Conservation (phyloP, 441 rosid species). For the Erysimum cheiri region DNA sequence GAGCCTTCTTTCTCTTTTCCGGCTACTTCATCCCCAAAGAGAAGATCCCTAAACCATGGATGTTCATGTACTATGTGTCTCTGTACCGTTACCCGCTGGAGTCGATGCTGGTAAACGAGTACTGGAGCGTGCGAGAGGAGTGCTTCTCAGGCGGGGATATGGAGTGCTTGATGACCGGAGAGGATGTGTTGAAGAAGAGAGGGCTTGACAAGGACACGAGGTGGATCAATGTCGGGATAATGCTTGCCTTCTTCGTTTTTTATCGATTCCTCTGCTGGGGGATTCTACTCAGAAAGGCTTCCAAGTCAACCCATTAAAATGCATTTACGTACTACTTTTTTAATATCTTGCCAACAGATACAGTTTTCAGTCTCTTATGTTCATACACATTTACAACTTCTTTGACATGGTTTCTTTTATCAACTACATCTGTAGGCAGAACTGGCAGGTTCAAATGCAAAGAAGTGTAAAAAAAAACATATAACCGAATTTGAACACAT, state of each 20-base stretch:
- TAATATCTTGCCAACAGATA: neutral
- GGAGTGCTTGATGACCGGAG: constrained; percentile 67
- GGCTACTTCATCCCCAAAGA: constrained; percentile 80
- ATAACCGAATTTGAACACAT: no score
- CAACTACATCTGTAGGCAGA: no score
- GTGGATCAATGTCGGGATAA: constrained; percentile 84
- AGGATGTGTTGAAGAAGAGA: constrained; percentile 72
- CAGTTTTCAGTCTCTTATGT: neutral
- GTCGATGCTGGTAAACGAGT: constrained; percentile 73
- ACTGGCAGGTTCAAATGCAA: no score
- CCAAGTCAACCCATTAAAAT: constrained; percentile 52
- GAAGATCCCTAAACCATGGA: constrained; percentile 67
- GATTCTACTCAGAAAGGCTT: constrained; percentile 69
- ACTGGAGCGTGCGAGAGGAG: constrained; percentile 65
- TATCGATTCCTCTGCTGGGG: constrained; percentile 87
- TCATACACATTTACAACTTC: neutral
- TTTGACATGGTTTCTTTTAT: neutral
- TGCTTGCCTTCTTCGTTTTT: constrained; percentile 82
- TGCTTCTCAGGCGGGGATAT: constrained; percentile 55
- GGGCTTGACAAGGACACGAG: constrained; percentile 72
- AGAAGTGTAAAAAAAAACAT: no score
- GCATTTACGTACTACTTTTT: neutral
- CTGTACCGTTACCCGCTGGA: constrained; percentile 74
- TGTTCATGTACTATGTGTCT: constrained; percentile 73
- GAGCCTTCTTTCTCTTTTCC: constrained; percentile 71